These are phyloP conservation scores for Stemphylium lycopersici DNA, from an alignment of 2,329 filamentous ascomycete genomes.

Conservation along the genomic window DNA sequence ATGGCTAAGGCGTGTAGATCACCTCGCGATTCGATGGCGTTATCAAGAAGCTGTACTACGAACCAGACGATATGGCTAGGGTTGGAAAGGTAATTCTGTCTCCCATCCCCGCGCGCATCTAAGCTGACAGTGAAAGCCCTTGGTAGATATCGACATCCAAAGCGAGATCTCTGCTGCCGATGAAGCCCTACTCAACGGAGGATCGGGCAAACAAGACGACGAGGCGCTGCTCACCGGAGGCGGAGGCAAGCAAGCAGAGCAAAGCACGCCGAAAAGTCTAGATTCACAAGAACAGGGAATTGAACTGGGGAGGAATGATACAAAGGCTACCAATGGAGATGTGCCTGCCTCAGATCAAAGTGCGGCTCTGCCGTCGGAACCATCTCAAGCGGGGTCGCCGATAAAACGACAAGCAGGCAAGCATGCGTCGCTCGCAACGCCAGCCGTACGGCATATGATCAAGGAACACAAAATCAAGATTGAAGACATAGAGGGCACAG, in stretches of 20 bases:
- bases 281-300: conserved; percentile 28
- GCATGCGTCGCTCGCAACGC: conserved; percentile 80
- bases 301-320: conserved; percentile 44
- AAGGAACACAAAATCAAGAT: conserved; percentile 83
- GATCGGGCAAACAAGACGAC: conserved; percentile 31
- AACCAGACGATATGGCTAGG: conserved; percentile 93
- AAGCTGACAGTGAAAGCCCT: conserved; percentile 61
- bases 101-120: neutral
- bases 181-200: conserved; percentile 49
- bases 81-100: conserved; percentile 69
- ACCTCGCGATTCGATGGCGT: conserved; percentile 94
- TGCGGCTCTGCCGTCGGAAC: conserved; percentile 28
- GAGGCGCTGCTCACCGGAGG: conserved; percentile 13
- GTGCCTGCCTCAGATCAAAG: conserved; percentile 21
- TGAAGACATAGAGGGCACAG: conserved; percentile 78
- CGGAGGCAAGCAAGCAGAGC: conserved; percentile 25
- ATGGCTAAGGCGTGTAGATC: conserved; percentile 64
- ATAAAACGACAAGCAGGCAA: conserved; percentile 59
- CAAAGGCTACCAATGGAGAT: conserved; percentile 33
- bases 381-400: conserved; percentile 21
- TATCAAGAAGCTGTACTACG: conserved; percentile 95
- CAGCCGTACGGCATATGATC: conserved; percentile 85
- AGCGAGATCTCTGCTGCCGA: conserved; percentile 73
- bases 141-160: conserved; percentile 93
- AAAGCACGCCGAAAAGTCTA: conserved; percentile 10